Evolutionary conservation across 345 rosid species (phyloP).

Genomic region (Iberis pinnata): DNA sequence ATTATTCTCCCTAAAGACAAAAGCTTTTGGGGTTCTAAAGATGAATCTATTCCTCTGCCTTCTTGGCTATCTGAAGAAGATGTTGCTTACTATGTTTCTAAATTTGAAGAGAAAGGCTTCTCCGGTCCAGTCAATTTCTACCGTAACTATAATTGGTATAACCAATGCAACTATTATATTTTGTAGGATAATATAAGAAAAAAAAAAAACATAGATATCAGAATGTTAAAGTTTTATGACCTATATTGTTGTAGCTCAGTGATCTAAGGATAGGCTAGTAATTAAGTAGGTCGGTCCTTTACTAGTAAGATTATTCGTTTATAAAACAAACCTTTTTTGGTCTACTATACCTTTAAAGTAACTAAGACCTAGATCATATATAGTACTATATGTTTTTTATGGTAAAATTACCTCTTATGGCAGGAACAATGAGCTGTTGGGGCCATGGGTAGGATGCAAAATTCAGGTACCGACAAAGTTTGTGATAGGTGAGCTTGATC

Average conservation of each 20-base stretch:
- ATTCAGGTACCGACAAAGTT: slow-evolving; percentile 26
- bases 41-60: slow-evolving; percentile 15
- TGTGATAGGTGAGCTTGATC: slow-evolving; percentile 12
- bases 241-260: too few relatives aligned
- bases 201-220: too few relatives aligned
- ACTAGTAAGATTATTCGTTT: too few relatives aligned
- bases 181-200: too few relatives aligned
- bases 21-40: slow-evolving; percentile 25
- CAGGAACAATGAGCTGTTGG: slow-evolving; percentile 26
- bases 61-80: slow-evolving; percentile 30
- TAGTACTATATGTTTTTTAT: too few relatives aligned
- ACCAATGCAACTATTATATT: too few relatives aligned
- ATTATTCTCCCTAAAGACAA: slow-evolving; percentile 22
- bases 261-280: too few relatives aligned
- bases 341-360: too few relatives aligned
- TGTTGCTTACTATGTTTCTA: slow-evolving; percentile 21
- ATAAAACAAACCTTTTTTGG: too few relatives aligned
- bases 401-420: background rate
- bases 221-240: too few relatives aligned
- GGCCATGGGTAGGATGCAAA: slow-evolving; percentile 26
- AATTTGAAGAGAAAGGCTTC: slow-evolving; percentile 28
- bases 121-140: slow-evolving; percentile 28
- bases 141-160: slow-evolving; percentile 20
- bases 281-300: too few relatives aligned
- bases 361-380: too few relatives aligned